Base-by-base conservation (phyloP, 495 filamentous ascomycete species). In the Cercophora scortea region DNA sequence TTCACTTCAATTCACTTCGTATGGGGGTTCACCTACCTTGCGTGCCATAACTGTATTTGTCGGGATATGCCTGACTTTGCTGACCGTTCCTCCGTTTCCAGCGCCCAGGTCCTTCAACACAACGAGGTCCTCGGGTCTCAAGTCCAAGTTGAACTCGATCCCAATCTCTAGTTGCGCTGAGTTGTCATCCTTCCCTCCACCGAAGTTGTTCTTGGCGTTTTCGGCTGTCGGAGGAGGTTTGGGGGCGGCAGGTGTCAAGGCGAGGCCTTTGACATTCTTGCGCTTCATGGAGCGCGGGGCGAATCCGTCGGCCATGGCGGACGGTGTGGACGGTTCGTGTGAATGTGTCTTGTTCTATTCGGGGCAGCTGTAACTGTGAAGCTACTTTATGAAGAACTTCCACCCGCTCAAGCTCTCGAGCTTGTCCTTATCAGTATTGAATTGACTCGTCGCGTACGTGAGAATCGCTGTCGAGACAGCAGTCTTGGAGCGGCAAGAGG, bases 211-310 rank as follows among this genome's bases (percentile, higher is more conserved):
- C 76, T 66, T 62, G 19, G 66, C 59, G 25, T 65, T 71, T 45
- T 71, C 69, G 42, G 72, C 70, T 8, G 72, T 64, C 42, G 72
- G 62, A 13, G 71, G 60, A 53, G 61, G 65, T 51, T 76, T 76
- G 32, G 74, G 80, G 18, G 86, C 81, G 15, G 87, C 78, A 16
- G 83, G 79, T 58, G 79, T 86, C 60, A 97, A 72, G 48, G 86
- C 88, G 15, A 98, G 83, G n/a, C 91, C 93, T 69, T 95, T 97
- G 68, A 91, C 81, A 66, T 96, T 98, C 79, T 96, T 96, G 73
- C 92, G 85, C 81, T 95, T 96, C 79, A 98, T 81, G 46, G 94
- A 90, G 73, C 88, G 85, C 62, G 85, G 81, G 62, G 91, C 86
- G 65, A 96, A 94, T 61, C 75, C 70, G 69, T 94, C 91, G 57